These are phyloP conservation scores for Pyrenophora tritici-repentis DNA, from an alignment of 2,329 filamentous ascomycete genomes.

Conservation along the genomic window DNA sequence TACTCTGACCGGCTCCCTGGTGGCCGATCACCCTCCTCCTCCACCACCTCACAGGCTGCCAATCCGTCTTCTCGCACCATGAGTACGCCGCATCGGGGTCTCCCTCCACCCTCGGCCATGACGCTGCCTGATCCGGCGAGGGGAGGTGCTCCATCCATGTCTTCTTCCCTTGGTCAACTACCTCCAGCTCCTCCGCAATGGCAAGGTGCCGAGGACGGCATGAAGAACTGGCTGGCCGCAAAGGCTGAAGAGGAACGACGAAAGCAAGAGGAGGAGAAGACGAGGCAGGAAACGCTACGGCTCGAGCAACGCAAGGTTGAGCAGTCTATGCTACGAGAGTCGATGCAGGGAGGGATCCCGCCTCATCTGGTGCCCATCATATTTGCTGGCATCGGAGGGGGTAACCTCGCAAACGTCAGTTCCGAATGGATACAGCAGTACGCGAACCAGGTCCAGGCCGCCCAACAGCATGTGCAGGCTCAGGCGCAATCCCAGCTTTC, in stretches of 20 bases:
- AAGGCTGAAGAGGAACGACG: slow-evolving; percentile 60
- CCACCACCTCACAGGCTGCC: slow-evolving; percentile 41
- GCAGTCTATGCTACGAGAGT: slow-evolving; percentile 58
- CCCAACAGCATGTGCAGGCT: slow-evolving; percentile 51
- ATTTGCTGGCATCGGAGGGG: slow-evolving; percentile 58
- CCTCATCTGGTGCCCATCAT: slow-evolving; percentile 59
- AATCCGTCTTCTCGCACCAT: slow-evolving; percentile 50
- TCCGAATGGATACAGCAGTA: slow-evolving; percentile 59
- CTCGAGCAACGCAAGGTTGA: slow-evolving; percentile 60
- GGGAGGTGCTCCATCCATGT: slow-evolving; percentile 40
- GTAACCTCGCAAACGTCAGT: slow-evolving; percentile 54
- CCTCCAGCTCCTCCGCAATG: slow-evolving; percentile 54
- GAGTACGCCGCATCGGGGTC: slow-evolving; percentile 58
- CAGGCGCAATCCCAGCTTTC: slow-evolving; percentile 48
- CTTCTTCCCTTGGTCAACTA: slow-evolving; percentile 48
- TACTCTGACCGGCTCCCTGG: slow-evolving; percentile 49
- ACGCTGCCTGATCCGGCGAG: slow-evolving; percentile 55
- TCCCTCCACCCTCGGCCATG: slow-evolving; percentile 60
- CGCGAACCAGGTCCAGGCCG: slow-evolving; percentile 51
- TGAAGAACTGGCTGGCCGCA: slow-evolving; percentile 57
- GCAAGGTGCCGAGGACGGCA: slow-evolving; percentile 58
- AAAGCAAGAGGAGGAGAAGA: slow-evolving; percentile 60
- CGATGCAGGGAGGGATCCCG: slow-evolving; percentile 57
- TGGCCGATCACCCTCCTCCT: slow-evolving; percentile 44
- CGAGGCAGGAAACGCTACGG: slow-evolving; percentile 55